phyloP scores from a whole-genome alignment of 2,329 filamentous ascomycete species.

The Hymenotorrendiella dingleyae region DNA sequence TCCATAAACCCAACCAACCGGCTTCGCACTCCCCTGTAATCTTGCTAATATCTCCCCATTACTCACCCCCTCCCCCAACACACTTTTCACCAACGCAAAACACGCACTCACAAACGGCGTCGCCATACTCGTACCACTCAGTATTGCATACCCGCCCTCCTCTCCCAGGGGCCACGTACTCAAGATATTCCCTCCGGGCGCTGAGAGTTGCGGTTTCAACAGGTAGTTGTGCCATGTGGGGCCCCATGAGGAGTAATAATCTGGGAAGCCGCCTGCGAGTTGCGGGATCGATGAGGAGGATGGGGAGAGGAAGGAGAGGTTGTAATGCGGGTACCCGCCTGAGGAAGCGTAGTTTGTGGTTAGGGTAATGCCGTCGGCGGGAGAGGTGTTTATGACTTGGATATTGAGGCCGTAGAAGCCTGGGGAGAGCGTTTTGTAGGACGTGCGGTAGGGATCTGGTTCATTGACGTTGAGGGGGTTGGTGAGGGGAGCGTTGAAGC shows the following conservation, averaged over 20 bases:
- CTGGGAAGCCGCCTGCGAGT: slow-evolving; percentile 13
- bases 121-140: slow-evolving; percentile 35
- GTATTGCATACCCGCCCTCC: slow-evolving; percentile 29
- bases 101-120: slow-evolving; percentile 31
- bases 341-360: slow-evolving; percentile 9
- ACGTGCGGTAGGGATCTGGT: slow-evolving; percentile 13
- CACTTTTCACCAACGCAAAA: slow-evolving; percentile 34
- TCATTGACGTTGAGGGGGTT: background rate
- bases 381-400: no score
- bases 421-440: no score
- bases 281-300: slow-evolving; percentile 6
- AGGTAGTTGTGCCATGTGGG: slow-evolving; percentile 11
- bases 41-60: no score
- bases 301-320: slow-evolving; percentile 6
- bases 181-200: slow-evolving; percentile 33
- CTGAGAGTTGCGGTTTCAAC: slow-evolving; percentile 23
- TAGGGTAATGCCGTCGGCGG: slow-evolving; percentile 8
- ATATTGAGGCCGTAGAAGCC: no score
- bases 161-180: slow-evolving; percentile 31
- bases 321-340: slow-evolving; percentile 15
- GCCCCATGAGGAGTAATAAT: slow-evolving; percentile 19
- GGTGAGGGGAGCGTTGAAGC: slow-evolving; percentile 7
- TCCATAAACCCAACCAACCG: no score
- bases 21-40: no score
- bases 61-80: no score